Evolutionary conservation across 2,329 filamentous ascomycete species (phyloP).

Genomic region (Ophiosphaerella korrae): DNA sequence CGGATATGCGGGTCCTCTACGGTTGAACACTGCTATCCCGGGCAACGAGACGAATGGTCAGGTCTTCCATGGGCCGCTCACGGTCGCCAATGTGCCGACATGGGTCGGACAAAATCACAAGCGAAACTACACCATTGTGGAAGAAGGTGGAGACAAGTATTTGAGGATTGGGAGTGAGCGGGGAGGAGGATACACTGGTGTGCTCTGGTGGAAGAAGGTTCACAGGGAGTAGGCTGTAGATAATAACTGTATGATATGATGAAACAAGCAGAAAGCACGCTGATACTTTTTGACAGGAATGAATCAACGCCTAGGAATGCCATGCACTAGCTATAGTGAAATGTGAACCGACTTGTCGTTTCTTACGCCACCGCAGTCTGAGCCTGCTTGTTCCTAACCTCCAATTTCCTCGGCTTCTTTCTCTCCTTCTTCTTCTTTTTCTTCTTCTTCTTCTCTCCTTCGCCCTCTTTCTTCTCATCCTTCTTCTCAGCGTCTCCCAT

Average conservation of each 20-base stretch:
- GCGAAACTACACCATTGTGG: slow-evolving; percentile 32
- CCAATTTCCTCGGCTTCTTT: slow-evolving; percentile 34
- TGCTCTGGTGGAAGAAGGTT: slow-evolving; percentile 32
- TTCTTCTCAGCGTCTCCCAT: slow-evolving; percentile 7
- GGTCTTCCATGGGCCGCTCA: slow-evolving; percentile 34
- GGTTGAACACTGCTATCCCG: slow-evolving; percentile 17
- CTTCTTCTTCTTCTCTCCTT: slow-evolving; percentile 3
- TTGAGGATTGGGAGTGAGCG: slow-evolving; percentile 32
- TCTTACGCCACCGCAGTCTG: not conserved
- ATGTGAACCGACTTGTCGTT: no score
- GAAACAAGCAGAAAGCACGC: not conserved
- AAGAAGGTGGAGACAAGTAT: slow-evolving; percentile 17
- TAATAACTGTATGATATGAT: not conserved
- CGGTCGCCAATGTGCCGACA: slow-evolving; percentile 31
- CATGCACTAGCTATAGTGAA: not conserved
- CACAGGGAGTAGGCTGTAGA: not conserved
- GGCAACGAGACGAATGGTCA: slow-evolving; percentile 26
- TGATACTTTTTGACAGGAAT: not conserved
- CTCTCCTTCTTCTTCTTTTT: slow-evolving; percentile 11
- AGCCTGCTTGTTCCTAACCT: slow-evolving; percentile 27
- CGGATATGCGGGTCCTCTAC: slow-evolving; percentile 31
- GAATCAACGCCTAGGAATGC: not conserved
- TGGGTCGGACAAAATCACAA: slow-evolving; percentile 24
- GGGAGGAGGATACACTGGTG: slow-evolving; percentile 25
- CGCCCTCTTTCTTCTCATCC: slow-evolving; percentile 2